phyloP scores from a whole-genome alignment of 1,139 yeast genomes.

The Sugiyamaella xylanicola region DNA sequence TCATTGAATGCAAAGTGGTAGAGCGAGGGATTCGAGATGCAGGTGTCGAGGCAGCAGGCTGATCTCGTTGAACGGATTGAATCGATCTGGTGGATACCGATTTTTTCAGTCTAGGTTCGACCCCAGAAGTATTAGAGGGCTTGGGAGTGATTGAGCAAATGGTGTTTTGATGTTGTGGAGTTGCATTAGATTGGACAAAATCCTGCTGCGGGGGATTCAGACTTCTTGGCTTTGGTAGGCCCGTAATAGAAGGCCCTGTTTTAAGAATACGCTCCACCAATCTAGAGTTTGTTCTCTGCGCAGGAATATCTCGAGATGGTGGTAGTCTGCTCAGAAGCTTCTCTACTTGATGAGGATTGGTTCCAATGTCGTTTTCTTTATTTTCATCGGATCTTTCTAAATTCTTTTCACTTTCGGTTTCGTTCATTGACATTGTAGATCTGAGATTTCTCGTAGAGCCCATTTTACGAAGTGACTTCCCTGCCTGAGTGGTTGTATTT shows the following conservation, averaged over 20 bases:
- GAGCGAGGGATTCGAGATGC: constrained; percentile 24
- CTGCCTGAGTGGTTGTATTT: not conserved
- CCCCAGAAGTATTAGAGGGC: not conserved
- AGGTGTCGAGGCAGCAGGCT: not conserved
- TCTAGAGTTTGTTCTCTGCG: not conserved
- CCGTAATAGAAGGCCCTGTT: not conserved
- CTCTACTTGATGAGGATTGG: constrained; percentile 20
- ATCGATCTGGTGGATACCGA: constrained; percentile 12
- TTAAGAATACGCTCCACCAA: constrained; percentile 4
- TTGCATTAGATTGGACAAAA: not conserved
- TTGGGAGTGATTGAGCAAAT: no score
- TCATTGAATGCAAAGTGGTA: constrained; percentile 21
- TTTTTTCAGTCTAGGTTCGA: constrained; percentile 3
- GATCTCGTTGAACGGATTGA: not conserved
- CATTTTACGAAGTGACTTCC: not conserved
- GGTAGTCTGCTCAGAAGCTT: constrained; percentile 26
- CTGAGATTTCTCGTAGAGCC: constrained; percentile 3
- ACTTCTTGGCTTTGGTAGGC: not conserved
- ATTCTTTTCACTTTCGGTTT: no score
- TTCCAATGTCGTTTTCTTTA: not conserved
- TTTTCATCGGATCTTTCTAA: not conserved
- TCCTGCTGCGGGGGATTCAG: not conserved
- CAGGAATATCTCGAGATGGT: constrained; percentile 9
- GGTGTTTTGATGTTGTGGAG: no score
- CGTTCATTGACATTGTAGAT: no score